Evolutionary conservation across 2,329 filamentous ascomycete genomes (phyloP).

Genomic region (Exophiala xenobiotica): DNA sequence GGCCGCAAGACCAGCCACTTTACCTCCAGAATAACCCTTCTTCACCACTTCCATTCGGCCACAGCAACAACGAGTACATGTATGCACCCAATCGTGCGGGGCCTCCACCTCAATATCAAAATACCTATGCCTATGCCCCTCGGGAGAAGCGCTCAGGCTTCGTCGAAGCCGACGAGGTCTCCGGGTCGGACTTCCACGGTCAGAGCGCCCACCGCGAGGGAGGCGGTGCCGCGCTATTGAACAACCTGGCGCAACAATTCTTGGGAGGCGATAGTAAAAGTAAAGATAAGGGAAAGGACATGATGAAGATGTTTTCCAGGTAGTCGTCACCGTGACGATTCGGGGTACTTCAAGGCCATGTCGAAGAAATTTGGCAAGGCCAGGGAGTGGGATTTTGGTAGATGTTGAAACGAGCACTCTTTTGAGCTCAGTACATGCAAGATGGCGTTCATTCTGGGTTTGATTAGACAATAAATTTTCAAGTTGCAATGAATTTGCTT

Average conservation of each 20-base stretch:
- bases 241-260: slow-evolving; percentile 3
- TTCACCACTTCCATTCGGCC: slow-evolving; percentile 6
- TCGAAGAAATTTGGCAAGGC: neutral
- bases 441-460: no score
- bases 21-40: slow-evolving; percentile 5
- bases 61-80: neutral
- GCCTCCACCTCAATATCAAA: slow-evolving; percentile 1
- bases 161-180: slow-evolving; percentile 8
- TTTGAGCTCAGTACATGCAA: no score
- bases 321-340: no score
- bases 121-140: neutral
- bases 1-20: neutral
- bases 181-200: neutral
- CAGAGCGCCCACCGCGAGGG: neutral
- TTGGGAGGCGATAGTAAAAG: slow-evolving; percentile 5
- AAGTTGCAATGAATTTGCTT: no score
- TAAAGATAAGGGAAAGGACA: slow-evolving; percentile 9
- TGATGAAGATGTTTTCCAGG: slow-evolving; percentile 10
- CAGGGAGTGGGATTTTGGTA: neutral
- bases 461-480: no score
- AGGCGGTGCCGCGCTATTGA: neutral
- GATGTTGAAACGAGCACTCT: no score
- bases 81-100: no score
- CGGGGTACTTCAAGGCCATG: neutral
- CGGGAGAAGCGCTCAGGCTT: slow-evolving; percentile 8